Evolutionary conservation across 495 filamentous ascomycete species (phyloP), one percentile per base, ranked within the genome.

Genomic region (Hypoxylon perforatum): DNA sequence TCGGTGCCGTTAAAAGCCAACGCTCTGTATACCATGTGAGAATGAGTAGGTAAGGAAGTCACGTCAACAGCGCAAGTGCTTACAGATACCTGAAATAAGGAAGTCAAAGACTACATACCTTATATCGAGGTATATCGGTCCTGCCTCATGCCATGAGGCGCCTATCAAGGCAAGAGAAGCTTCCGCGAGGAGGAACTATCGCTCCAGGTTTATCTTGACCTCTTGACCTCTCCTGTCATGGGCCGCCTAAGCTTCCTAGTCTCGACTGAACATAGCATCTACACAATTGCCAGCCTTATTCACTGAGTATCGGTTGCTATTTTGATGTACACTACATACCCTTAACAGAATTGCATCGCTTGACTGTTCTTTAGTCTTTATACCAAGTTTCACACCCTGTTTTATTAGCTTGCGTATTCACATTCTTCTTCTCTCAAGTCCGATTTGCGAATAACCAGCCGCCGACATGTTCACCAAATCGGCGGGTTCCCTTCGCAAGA

Each of bases 51-150:
- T 28, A 28, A 8, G 30, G 55, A 4, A 49, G 28, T 21, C 21
- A 41, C 45, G 18, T 22, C 38, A 19, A 12, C 21, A 39, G 52
- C 8, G 47, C 14, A 38, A 25, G 19, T 15, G 23, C 58, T 18
- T 36, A 51, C 38, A 46, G 28, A 28, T n/a, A 25, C 4, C 25
- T 1, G 38, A 18, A 0, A 18, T 36, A 22, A 21, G 18, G 21
- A 23, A 25, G 45, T 25, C n/a, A 19, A n/a, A n/a, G 19, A 14
- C 45, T 47, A 47, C 35, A 2, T 38, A 38, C 10, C 39, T 30
- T n/a, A n/a, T n/a, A n/a, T n/a, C n/a, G n/a, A n/a, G 28, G 45
- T 15, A 19, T 61, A 54, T 63, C 35, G 51, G 39, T 19, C 52
- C 36, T 64, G 8, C 53, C 38, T 30, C 15, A 39, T 18, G 35